Conservation (phyloP, 495 filamentous ascomycete species). For the Oidiodendron maius region DNA sequence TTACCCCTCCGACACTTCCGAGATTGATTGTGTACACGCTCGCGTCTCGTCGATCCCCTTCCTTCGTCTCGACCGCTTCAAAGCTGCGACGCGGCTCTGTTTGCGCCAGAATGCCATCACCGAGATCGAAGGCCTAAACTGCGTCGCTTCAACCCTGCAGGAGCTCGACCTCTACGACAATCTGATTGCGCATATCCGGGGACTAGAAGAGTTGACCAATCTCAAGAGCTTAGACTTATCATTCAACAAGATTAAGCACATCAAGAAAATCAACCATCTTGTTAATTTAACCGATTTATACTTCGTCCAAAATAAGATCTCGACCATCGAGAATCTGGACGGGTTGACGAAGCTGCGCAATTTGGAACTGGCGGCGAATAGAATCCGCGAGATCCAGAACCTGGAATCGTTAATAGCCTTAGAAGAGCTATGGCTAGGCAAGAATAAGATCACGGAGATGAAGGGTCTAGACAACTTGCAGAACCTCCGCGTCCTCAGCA, state of each 20-base stretch:
- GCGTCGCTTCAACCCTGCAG: conserved; percentile 55
- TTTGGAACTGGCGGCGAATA: conserved; percentile 86
- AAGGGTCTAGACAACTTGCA: conserved; percentile 63
- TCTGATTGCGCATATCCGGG: conserved; percentile 80
- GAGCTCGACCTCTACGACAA: conserved; percentile 99
- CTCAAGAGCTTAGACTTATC: conserved; percentile 82
- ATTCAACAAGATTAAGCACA: conserved; percentile 99
- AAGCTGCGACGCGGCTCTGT: conserved; percentile 71
- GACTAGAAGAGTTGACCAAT: conserved; percentile 68
- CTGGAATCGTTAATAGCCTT: conserved; percentile 68
- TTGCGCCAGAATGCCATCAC: conserved; percentile 90
- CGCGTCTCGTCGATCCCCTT: conserved; percentile 75
- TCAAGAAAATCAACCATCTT: conserved; percentile 82
- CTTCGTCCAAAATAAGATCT: conserved; percentile 94
- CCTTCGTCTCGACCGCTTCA: conserved; percentile 76
- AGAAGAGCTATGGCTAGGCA: conserved; percentile 91
- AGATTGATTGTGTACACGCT: conserved; percentile 86
- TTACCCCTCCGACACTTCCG: conserved; percentile 51
- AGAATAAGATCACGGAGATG: conserved; percentile 93
- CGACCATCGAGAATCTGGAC: conserved; percentile 76
- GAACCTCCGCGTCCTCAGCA: conserved; percentile 83
- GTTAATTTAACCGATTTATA: conserved; percentile 77
- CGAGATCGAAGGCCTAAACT: conserved; percentile 64
- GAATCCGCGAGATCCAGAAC: conserved; percentile 85
- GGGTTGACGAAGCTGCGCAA: conserved; percentile 68